These are phyloP conservation scores for Boletellus emodensis DNA, from an alignment of 768 basidiomycete genomes.

Conservation along the genomic window DNA sequence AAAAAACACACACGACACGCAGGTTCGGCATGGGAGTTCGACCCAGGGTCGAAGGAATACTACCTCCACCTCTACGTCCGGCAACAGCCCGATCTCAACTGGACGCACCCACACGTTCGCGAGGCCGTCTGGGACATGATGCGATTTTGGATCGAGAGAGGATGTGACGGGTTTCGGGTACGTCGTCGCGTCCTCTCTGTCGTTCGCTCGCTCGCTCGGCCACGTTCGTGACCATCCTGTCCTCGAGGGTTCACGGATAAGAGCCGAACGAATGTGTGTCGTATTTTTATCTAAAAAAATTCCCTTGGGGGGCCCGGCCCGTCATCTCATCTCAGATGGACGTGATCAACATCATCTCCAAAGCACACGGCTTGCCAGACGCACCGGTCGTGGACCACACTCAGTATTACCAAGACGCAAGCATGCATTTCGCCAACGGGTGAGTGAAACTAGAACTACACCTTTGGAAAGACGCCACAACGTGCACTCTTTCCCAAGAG, in stretches of 20 bases:
- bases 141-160: slow-evolving; percentile 71
- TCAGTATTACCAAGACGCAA: slow-evolving; percentile 50
- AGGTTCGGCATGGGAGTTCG: slow-evolving; percentile 72
- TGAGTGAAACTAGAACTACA: slow-evolving; percentile 23
- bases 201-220: too few species aligned
- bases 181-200: slow-evolving; percentile 38
- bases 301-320: too few species aligned
- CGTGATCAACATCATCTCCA: slow-evolving; percentile 66
- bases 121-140: slow-evolving; percentile 60
- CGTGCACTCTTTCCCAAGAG: too few species aligned
- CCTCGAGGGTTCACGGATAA: neutral
- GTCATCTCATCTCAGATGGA: slow-evolving; percentile 46
- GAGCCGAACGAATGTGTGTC: neutral
- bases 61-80: slow-evolving; percentile 66
- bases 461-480: too few species aligned
- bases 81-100: slow-evolving; percentile 75
- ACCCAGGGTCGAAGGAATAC: slow-evolving; percentile 61
- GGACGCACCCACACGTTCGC: slow-evolving; percentile 63
- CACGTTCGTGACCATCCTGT: too few species aligned
- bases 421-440: slow-evolving; percentile 58
- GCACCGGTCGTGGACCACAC: slow-evolving; percentile 52
- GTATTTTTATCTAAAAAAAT: too few species aligned
- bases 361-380: slow-evolving; percentile 60
- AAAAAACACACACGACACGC: slow-evolving; percentile 2
- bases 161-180: slow-evolving; percentile 74